These are phyloP conservation scores for Lepidium didymum DNA, from an alignment of 345 rosid genomes.

Conservation along the genomic window DNA sequence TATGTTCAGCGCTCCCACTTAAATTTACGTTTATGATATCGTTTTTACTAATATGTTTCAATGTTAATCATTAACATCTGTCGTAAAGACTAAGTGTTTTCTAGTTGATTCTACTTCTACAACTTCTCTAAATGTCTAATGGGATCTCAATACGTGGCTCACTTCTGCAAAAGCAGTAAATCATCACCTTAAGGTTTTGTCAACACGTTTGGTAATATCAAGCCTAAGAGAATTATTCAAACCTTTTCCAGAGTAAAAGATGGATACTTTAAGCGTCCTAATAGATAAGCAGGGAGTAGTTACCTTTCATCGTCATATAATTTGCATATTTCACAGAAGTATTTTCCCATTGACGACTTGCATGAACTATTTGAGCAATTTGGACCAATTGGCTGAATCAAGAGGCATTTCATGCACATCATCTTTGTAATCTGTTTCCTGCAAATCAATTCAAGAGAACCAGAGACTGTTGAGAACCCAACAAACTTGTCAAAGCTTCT, in stretches of 20 bases:
- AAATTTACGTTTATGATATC: too few relatives aligned
- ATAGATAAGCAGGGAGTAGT: too few relatives aligned
- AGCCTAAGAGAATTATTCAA: too few relatives aligned
- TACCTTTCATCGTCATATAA: constrained; percentile 77
- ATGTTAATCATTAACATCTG: too few relatives aligned
- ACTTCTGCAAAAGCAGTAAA: too few relatives aligned
- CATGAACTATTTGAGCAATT: constrained; percentile 53
- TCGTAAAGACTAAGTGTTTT: neutral
- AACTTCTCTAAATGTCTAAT: neutral
- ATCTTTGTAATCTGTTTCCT: constrained; percentile 72
- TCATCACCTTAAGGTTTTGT: too few relatives aligned
- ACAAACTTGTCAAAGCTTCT: neutral
- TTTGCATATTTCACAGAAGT: constrained; percentile 77
- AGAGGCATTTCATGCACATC: constrained; percentile 81
- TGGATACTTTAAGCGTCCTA: too few relatives aligned
- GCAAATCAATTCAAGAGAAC: constrained; percentile 10
- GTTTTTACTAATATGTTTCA: too few relatives aligned
- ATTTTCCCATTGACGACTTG: constrained; percentile 62
- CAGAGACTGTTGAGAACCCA: neutral
- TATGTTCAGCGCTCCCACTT: too few relatives aligned
- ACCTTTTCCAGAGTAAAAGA: too few relatives aligned
- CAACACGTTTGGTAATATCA: too few relatives aligned
- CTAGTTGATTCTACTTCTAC: neutral
- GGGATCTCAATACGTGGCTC: neutral
- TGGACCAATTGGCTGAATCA: constrained; percentile 61